phyloP scores from a whole-genome alignment of 1,284 basidiomycete species.

The Austropuccinia psidii region DNA sequence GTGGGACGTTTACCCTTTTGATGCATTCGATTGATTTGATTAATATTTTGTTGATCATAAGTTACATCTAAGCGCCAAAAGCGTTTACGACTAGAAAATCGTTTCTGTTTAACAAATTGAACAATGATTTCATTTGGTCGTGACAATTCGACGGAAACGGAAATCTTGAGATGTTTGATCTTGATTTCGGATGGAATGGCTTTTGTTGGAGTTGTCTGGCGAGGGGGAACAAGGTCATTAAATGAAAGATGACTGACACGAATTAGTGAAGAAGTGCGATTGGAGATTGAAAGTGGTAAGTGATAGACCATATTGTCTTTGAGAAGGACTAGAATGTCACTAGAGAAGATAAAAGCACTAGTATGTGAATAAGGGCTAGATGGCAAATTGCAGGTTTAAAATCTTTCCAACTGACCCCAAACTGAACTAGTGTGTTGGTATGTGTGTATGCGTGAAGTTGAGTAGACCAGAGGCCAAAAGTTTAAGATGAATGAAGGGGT shows the following conservation, averaged over 20 bases:
- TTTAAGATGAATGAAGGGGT: not conserved
- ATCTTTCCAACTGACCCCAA: not conserved
- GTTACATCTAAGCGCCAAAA: not conserved
- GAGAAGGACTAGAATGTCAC: not conserved
- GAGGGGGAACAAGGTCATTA: constrained; percentile 8
- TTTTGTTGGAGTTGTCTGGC: constrained; percentile 30
- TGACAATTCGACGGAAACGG: constrained; percentile 3
- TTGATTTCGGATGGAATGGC: constrained; percentile 21
- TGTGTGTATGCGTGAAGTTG: too few species aligned
- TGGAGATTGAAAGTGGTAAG: constrained; percentile 25
- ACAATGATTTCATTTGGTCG: not conserved
- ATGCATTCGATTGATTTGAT: not conserved
- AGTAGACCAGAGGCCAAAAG: not conserved
- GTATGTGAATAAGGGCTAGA: too few species aligned
- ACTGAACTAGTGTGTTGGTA: too few species aligned
- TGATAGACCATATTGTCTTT: not conserved
- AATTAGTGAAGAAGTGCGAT: constrained; percentile 15
- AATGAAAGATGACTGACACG: constrained; percentile 3
- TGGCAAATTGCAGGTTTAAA: not conserved
- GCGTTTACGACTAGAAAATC: not conserved
- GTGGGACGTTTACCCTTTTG: not conserved
- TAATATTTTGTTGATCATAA: not conserved
- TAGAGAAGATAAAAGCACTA: not conserved
- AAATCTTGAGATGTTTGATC: not conserved
- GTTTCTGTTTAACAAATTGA: not conserved